Evolutionary conservation across 73 alveolate species (phyloP).

Genomic region (Breviolum minutum): DNA sequence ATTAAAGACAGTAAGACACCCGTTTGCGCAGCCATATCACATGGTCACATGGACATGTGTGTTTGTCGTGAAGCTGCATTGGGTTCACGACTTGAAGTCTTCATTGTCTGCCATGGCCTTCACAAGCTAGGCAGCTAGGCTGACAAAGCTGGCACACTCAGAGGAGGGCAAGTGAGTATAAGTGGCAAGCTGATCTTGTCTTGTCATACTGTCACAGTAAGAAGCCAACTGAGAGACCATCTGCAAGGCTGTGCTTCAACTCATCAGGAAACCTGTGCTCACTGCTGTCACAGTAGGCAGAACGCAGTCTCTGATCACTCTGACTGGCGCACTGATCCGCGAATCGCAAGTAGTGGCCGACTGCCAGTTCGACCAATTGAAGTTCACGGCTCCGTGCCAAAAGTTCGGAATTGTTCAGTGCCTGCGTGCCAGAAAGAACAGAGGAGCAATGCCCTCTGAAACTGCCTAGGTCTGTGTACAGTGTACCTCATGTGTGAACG

Average conservation of each 20-base stretch:
- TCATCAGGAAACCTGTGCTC: conserved; percentile 59
- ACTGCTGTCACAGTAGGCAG: neutral
- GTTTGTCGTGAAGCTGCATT: neutral
- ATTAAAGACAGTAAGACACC: too few relatives aligned
- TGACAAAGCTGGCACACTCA: neutral
- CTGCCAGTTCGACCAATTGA: conserved; percentile 83
- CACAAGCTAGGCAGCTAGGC: neutral
- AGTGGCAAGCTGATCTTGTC: too few relatives aligned
- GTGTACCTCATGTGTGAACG: too few relatives aligned
- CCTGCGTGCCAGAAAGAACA: neutral
- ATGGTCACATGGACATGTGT: too few relatives aligned
- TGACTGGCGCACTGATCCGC: conserved; percentile 57
- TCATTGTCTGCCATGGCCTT: conserved; percentile 94
- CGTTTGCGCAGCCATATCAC: too few relatives aligned
- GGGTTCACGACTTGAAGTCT: conserved; percentile 26
- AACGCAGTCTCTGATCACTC: neutral
- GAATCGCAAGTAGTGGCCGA: conserved; percentile 71
- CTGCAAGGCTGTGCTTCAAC: conserved; percentile 88
- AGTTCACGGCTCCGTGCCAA: conserved; percentile 70
- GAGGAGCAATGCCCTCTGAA: neutral
- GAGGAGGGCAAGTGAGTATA: too few relatives aligned
- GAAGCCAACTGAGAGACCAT: conserved; percentile 62
- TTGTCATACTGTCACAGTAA: neutral
- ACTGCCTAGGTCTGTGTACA: neutral
- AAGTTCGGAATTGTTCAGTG: conserved; percentile 84